Conservation (phyloP, 495 filamentous ascomycete species). For the Xylaria flabelliformis region DNA sequence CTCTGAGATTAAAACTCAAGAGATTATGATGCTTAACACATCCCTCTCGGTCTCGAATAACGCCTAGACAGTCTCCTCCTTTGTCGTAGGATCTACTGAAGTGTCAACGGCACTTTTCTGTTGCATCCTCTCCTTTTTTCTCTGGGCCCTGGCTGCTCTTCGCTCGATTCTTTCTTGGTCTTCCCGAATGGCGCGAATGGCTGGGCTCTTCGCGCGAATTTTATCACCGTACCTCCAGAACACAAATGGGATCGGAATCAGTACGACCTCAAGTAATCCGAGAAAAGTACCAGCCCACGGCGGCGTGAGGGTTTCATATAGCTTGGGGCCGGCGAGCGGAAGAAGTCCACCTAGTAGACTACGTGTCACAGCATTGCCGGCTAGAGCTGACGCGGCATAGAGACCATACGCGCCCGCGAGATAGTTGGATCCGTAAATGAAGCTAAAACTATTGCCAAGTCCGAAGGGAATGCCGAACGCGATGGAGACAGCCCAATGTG, state of each 20-base stretch:
- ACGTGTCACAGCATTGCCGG: constrained; percentile 77
- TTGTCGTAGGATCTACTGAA: not conserved
- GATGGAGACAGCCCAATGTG: constrained; percentile 78
- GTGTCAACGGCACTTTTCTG: not conserved
- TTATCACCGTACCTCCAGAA: constrained; percentile 74
- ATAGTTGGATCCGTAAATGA: constrained; percentile 83
- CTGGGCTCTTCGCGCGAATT: constrained; percentile 68
- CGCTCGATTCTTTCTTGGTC: constrained; percentile 69
- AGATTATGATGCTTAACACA: too few relatives aligned
- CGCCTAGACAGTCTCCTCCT: constrained; percentile 10
- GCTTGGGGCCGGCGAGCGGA: constrained; percentile 73
- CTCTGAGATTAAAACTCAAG: not conserved
- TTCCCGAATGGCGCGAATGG: constrained; percentile 74
- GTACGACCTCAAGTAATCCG: constrained; percentile 68
- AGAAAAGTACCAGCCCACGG: constrained; percentile 82
- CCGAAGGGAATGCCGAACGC: constrained; percentile 81
- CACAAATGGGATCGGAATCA: constrained; percentile 79
- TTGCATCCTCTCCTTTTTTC: constrained; percentile 24
- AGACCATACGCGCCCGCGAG: constrained; percentile 78
- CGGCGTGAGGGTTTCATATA: constrained; percentile 73
- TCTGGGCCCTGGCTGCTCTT: constrained; percentile 28
- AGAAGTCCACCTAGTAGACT: constrained; percentile 70
- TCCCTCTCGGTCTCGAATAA: not conserved
- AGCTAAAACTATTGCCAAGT: constrained; percentile 74
- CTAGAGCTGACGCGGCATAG: constrained; percentile 77